These are phyloP conservation scores for Leonotis leonurus DNA, from an alignment of 257 asterid genomes.

Conservation along the genomic window DNA sequence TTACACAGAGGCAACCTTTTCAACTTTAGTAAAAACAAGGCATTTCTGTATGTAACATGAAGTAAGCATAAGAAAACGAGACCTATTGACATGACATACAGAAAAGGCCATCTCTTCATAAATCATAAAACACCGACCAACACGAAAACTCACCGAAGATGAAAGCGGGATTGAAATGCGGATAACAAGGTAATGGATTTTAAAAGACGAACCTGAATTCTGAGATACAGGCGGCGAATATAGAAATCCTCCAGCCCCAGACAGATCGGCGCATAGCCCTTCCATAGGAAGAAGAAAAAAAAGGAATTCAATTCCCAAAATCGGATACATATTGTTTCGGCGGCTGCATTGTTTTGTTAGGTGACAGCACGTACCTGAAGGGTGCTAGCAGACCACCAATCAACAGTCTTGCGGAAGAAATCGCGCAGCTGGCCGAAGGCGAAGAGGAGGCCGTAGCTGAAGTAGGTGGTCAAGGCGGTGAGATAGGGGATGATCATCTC, in stretches of 20 bases:
- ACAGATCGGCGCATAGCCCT: constrained; percentile 99
- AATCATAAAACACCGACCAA: background rate
- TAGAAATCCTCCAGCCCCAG: constrained; percentile 98
- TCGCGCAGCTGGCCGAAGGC: constrained; percentile 92
- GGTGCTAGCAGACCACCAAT: constrained; percentile 61
- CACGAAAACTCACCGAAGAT: background rate
- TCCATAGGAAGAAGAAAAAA: background rate
- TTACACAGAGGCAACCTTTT: background rate
- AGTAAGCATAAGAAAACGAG: background rate
- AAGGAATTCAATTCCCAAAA: background rate
- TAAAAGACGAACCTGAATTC: constrained; percentile 62
- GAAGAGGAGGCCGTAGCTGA: constrained; percentile 95
- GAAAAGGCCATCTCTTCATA: background rate
- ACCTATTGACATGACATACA: background rate
- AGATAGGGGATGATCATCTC: constrained; percentile 82
- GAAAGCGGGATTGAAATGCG: background rate
- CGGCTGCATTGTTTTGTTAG: too few species aligned
- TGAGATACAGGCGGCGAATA: constrained; percentile 68
- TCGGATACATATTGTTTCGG: background rate
- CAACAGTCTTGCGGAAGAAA: constrained; percentile 58
- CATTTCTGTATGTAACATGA: background rate
- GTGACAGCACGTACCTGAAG: constrained; percentile 44
- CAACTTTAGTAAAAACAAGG: background rate
- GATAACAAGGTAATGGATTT: background rate
- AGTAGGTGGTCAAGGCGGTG: constrained; percentile 87